These are phyloP conservation scores for Termitomyces sp. DNA, from an alignment of 768 basidiomycete genomes.

Conservation along the genomic window DNA sequence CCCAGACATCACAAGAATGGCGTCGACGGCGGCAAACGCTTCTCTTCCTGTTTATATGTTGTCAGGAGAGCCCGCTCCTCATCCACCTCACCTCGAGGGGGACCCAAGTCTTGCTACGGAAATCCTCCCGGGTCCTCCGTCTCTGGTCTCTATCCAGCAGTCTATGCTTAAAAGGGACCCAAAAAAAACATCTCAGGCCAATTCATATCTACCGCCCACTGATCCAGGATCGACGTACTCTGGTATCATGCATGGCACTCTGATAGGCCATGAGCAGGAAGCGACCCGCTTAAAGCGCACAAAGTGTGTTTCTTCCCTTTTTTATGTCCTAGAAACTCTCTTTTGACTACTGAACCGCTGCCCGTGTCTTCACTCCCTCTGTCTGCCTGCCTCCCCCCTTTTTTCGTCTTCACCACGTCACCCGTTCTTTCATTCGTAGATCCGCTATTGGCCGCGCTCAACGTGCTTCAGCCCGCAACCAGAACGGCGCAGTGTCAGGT, in stretches of 20 bases:
- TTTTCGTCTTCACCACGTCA: constrained; percentile 19
- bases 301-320: constrained; percentile 48
- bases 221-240: constrained; percentile 91
- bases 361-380: constrained; percentile 19
- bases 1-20: constrained; percentile 46
- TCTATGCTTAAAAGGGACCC: constrained; percentile 74
- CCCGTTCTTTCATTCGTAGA: constrained; percentile 32
- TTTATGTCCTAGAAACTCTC: constrained; percentile 10
- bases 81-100: constrained; percentile 80
- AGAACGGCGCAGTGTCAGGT: constrained; percentile 45
- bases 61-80: constrained; percentile 69
- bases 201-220: constrained; percentile 79
- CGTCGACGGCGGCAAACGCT: constrained; percentile 63
- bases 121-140: constrained; percentile 86
- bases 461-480: constrained; percentile 66
- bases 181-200: constrained; percentile 65
- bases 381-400: constrained; percentile 20
- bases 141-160: constrained; percentile 69
- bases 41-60: constrained; percentile 67
- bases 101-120: constrained; percentile 84
- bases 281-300: constrained; percentile 72
- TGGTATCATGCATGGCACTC: constrained; percentile 67
- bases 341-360: constrained; percentile 24
- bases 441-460: constrained; percentile 66
- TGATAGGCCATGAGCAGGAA: constrained; percentile 62